Evolutionary conservation across 2,329 filamentous ascomycete species (phyloP), one percentile per base, ranked within the genome.

Genomic region (Fusarium torreyae): DNA sequence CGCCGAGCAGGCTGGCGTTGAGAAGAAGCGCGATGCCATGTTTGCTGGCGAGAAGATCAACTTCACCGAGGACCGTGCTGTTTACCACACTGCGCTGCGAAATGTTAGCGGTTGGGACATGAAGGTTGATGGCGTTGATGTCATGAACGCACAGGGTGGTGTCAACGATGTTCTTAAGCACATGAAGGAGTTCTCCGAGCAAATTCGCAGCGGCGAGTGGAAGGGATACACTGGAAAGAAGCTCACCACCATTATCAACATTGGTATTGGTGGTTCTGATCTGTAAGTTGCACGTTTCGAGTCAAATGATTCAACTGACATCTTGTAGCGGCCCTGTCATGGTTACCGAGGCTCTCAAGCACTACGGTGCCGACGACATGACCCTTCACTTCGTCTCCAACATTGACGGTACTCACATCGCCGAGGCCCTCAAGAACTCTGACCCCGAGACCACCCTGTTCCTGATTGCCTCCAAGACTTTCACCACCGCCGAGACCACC

Each of bases 371-470:
- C 79, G 88, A 90, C 66, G 91, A 92, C 82, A 88, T 94, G 85
- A 98, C 91, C 70, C 88, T 98, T 45, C 95, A 98, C 88, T 99
- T 99, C 77, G 96, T 99, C 74, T 98, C 95, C 85, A 99, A 99
- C 88, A 98, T 99, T 79, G 96, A 99, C 80, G 96, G 96, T 73
- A 99, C 96, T 57, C 96, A 99, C 85, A 94, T 98, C 80, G 93
- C 94, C 48, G 96, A 99, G 85, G 94, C 96, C 51, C 89, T 98
- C 65, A 91, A 89, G 78, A 84, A 90, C 76, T 97, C 95, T 10
- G 90, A 99, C 81, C 95, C 95, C 49, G 96, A 99, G 86, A 98
- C 95, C 48, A 98, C 96, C n/a, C 92, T 99, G 70, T 98, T 99
- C 91, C 88, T 99, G 74, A 89, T 99, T 75, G 96, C 96, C 59